Evolutionary conservation across 2,329 filamentous ascomycete genomes (phyloP), one percentile per base, ranked within the genome.

Genomic region (Aspergillus brunneoviolaceus): DNA sequence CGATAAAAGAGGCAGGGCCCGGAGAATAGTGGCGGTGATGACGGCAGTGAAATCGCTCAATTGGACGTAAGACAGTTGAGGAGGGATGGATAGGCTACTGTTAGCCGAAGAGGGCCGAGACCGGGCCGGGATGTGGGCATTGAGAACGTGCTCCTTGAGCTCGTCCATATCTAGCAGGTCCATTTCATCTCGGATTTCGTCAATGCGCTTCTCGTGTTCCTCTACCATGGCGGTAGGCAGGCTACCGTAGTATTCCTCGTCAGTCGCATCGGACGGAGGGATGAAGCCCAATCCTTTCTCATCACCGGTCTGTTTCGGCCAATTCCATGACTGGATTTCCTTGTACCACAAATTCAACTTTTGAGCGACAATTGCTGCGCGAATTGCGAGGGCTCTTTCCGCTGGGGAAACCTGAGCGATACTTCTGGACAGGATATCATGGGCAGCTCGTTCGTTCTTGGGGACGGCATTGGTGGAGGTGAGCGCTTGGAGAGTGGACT

Each of bases 21-120:
- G 91, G n/a, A 99, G 79, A 19, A 96, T 90, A 35, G 94, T 96
- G 29, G 93, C 91, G 1, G 95, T 97, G 59, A 98, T 85, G 51
- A 98, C 84, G 25, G 94, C 91, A 9, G 92, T 93, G 69, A 96
- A 87, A 74, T 98, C 95, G 68, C 95, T 92, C 81, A 98, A 86
- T 62, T 85, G 87, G 63, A 84, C 85, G 74, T 90, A 90, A 48
- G 80, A 76, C 58, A 76, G 70, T 57, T 74, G 70, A 48, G 73
- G 70, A 58, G 71, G 73, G 71, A 72, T 76, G 52, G 80, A 82
- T 16, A 77, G 72, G 48, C 78, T 71, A 63, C 77, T 73, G 70
- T 79, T 67, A 67, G 79, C 67, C 71, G 80, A 70, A 72, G 76
- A 68, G 74, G 85, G 79, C 73, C 84, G 80, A 59, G 85, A 87